These are phyloP conservation scores for Hebeloma cylindrosporum DNA, from an alignment of 768 basidiomycete genomes.

Conservation along the genomic window DNA sequence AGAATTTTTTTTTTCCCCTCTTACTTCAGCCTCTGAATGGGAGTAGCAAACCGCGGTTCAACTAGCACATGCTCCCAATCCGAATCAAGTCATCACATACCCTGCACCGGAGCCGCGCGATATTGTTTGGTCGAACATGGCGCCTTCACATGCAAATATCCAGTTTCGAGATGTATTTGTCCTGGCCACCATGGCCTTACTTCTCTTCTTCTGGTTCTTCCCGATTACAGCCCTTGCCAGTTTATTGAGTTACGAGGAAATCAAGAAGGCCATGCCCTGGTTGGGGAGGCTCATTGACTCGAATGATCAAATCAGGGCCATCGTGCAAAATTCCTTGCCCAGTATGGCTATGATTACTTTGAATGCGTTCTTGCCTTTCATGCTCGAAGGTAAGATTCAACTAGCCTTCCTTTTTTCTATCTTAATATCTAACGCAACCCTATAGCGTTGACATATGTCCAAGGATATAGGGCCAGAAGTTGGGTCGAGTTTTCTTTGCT, in stretches of 20 bases:
- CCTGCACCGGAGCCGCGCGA: constrained; percentile 94
- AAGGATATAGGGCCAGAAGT: constrained; percentile 87
- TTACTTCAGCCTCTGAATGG: background rate
- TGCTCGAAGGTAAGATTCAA: constrained; percentile 70
- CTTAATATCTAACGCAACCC: constrained; percentile 22
- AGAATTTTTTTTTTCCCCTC: background rate
- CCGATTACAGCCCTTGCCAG: constrained; percentile 87
- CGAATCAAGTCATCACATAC: constrained; percentile 63
- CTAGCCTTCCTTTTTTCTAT: background rate
- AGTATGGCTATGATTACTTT: constrained; percentile 87
- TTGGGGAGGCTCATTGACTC: constrained; percentile 81
- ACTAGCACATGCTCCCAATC: constrained; percentile 70
- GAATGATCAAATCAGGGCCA: constrained; percentile 75
- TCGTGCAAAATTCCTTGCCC: constrained; percentile 94
- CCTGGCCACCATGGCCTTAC: constrained; percentile 60
- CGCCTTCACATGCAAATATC: constrained; percentile 56
- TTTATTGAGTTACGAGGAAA: constrained; percentile 89
- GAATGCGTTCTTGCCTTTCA: constrained; percentile 86
- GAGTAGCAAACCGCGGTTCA: constrained; percentile 85
- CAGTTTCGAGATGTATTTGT: constrained; percentile 74
- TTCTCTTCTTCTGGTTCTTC: constrained; percentile 91
- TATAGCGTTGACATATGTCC: constrained; percentile 71
- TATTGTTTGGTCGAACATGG: constrained; percentile 92
- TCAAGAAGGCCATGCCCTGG: constrained; percentile 89
- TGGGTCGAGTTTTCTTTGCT: constrained; percentile 92